These are phyloP conservation scores for Withania somnifera DNA, from an alignment of 305 asterid genomes.

Conservation along the genomic window DNA sequence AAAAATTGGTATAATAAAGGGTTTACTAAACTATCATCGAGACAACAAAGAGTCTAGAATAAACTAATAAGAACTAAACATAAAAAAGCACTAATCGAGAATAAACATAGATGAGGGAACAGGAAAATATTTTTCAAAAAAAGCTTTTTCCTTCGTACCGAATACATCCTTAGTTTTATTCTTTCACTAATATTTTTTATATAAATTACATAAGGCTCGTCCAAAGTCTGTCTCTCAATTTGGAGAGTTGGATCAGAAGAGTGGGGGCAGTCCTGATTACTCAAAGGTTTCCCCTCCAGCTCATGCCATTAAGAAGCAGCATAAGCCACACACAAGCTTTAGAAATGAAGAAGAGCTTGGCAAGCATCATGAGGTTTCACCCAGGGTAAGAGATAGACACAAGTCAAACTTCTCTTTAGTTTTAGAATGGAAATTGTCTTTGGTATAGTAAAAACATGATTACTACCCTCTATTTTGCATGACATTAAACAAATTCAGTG, in stretches of 20 bases:
- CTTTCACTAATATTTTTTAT: neutral
- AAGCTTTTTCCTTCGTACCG: neutral
- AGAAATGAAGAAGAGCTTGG: slow-evolving; percentile 33
- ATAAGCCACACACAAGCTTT: slow-evolving; percentile 23
- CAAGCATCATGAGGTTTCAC: slow-evolving; percentile 3
- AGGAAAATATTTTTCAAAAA: neutral
- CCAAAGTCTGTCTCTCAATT: slow-evolving; percentile 38
- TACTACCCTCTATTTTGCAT: neutral
- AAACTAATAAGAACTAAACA: neutral
- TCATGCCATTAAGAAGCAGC: slow-evolving; percentile 35
- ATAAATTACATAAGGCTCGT: neutral
- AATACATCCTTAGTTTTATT: neutral
- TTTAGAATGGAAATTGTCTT: neutral
- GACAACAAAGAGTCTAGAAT: neutral
- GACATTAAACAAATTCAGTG: neutral
- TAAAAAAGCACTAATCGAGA: neutral
- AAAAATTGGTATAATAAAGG: neutral
- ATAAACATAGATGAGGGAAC: neutral
- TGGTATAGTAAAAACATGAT: neutral
- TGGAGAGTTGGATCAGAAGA: slow-evolving; percentile 48
- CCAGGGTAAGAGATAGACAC: slow-evolving; percentile 11
- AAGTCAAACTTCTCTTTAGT: neutral
- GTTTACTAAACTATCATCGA: neutral
- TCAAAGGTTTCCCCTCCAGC: slow-evolving; percentile 32
- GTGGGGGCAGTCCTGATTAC: slow-evolving; percentile 21